Evolutionary conservation across 75 land plant species (phyloP), one percentile per base, ranked within the genome.

Genomic region (Cryptomeria japonica): DNA sequence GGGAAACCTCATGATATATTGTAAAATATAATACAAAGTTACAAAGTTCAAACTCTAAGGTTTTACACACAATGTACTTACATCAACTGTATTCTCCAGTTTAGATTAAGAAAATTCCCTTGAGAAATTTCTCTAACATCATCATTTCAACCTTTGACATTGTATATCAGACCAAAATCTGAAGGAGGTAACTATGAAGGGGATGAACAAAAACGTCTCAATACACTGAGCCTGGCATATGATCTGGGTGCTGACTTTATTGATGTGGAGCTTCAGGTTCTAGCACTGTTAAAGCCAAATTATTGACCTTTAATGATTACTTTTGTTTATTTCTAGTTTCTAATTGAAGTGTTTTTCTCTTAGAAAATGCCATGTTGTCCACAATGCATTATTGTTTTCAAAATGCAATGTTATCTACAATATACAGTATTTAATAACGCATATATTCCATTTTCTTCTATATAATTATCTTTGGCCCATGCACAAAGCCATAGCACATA

Each of bases 211-310:
- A 32, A 85, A 49, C 88, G 99, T 47, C 83, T 91, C 37, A 90
- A 91, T 55, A 94, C 87, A 51, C 95, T 97, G 78, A 90, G 86
- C 47, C 79, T 91, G 41, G 99, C 97, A 46, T 87, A 93, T 91
- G 93, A 96, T 25, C 87, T 95, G 55, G 97, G 97, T 85, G 98
- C 95, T 76, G 97, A 96, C 87, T 96, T 90, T 80, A 84, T 96
- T 87, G 99, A 97, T 75, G 92, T 97, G 84, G 99, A 97, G 88
- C 93, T 96, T 46, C 86, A 96, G 98, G 96, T 95, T 70, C 28
- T 42, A 80, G 82, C 44, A 80, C 10, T 42, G 44, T 32, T 22
- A 34, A 12, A 73, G 15, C 77, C 77, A 34, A 73, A 73, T 32
- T 13, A 32, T 73, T 73, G 2, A 73, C 34, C 37, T 73, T 32